phyloP scores from a whole-genome alignment of 306 rosid species.

The Boehmeria nivea region DNA sequence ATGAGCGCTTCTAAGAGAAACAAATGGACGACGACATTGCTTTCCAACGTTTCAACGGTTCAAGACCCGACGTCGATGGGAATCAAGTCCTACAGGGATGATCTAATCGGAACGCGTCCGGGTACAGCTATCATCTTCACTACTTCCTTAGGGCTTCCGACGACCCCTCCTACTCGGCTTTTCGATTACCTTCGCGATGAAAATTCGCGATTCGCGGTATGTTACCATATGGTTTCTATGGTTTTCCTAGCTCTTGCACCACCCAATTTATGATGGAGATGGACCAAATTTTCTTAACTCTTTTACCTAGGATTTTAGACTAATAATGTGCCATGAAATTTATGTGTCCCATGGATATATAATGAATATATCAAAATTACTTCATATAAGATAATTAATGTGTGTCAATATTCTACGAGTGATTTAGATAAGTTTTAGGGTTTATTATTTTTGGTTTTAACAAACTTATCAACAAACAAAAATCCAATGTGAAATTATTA shows the following conservation, averaged over 20 bases:
- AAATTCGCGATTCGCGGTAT: conserved; percentile 38
- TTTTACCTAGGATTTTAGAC: no score
- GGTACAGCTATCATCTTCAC: conserved; percentile 27
- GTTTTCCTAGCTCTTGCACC: no score
- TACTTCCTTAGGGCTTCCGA: conserved; percentile 29
- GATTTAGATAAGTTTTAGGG: no score
- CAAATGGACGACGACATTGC: conserved; percentile 31
- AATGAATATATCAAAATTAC: no score
- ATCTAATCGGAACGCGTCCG: conserved; percentile 16
- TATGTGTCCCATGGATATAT: no score
- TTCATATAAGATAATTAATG: no score
- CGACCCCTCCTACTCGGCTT: conserved; percentile 29
- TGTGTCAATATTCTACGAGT: no score
- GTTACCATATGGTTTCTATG: background rate
- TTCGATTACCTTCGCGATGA: conserved; percentile 43
- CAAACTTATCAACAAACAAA: no score
- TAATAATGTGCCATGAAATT: no score
- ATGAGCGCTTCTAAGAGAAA: conserved; percentile 20
- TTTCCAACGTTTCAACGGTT: conserved; percentile 2
- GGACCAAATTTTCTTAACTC: no score
- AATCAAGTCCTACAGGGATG: conserved; percentile 1
- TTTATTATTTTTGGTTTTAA: no score
- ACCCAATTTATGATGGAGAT: background rate
- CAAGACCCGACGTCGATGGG: conserved; percentile 23
- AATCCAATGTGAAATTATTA: no score